Percentiles rank a stretch among this genome's conserved stretches.
Conservation (phyloP, 495 filamentous ascomycete species). For the Trichoderma virens region DNA sequence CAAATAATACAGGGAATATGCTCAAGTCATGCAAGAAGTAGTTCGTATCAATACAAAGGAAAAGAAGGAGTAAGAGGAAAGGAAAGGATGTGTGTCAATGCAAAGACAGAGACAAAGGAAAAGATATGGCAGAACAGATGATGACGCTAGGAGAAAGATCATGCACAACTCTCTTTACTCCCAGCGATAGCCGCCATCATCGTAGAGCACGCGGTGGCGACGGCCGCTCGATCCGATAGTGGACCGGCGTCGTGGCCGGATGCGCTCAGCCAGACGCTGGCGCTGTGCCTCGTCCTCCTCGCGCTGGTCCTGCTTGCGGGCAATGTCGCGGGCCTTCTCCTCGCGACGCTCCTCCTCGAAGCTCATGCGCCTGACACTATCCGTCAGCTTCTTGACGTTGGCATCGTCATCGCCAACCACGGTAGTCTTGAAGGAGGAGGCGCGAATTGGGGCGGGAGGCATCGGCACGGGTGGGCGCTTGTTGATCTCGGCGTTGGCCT, state of each 20-base stretch:
- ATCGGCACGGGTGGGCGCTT: conserved; percentile 11
- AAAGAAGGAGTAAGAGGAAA: background rate
- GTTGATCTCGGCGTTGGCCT: conserved; percentile 13
- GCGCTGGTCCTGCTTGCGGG: background rate
- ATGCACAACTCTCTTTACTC: conserved; percentile 8
- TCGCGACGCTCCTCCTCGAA: conserved; percentile 1
- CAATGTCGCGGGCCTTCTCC: background rate
- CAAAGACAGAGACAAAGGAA: background rate
- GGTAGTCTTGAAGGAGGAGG: background rate
- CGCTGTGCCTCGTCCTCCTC: conserved; percentile 10
- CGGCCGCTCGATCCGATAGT: conserved; percentile 9
- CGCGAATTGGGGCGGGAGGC: conserved; percentile 2
- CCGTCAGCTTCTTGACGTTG: conserved; percentile 8
- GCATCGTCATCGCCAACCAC: background rate
- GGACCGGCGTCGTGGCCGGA: conserved; percentile 8
- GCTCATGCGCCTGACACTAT: conserved; percentile 4
- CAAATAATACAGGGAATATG: background rate
- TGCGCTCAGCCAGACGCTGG: conserved; percentile 8
- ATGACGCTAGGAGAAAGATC: background rate
- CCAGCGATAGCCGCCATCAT: conserved; percentile 8
- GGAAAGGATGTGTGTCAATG: background rate
- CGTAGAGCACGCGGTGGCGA: conserved; percentile 10
- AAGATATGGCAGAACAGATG: background rate
- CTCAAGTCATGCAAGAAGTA: background rate
- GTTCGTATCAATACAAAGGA: background rate